Evolutionary conservation across 2,329 filamentous ascomycete genomes (phyloP), one percentile per base, ranked within the genome.

Genomic region (Incumbomyces delicatus): DNA sequence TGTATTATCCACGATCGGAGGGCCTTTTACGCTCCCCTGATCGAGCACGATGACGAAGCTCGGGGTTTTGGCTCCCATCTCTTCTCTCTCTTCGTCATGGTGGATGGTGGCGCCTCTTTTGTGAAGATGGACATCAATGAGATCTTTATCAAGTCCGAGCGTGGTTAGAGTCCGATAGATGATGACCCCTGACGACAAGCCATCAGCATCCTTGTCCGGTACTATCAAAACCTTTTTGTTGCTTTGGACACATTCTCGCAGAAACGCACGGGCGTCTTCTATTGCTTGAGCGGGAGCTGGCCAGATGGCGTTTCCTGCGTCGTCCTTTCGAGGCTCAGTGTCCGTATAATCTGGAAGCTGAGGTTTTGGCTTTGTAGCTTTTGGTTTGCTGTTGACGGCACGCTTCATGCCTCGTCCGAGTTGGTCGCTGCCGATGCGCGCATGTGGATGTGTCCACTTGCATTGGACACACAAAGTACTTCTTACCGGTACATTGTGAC

Each of bases 201-300:
- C 81, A 60, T 85, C 81, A 2, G 79, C 79, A 54, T 84, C 80
- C 57, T 83, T 84, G 58, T 85, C 81, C 0, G 81, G 81, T 0
- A 83, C 70, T 12, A 85, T 77, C 14, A 84, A 61, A 1, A 74
- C 76, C 31, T 64, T 67, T 47, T 76, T 69, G 8, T 70, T 62
- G 10, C 74, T 63, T 13, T 64, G 56, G 14, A 71, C 77, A 60
- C 79, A 81, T 60, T 79, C 70, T 38, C 59, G 63, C 42, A 84
- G 77, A 41, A 82, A 77, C 1, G 61, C 55, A 42, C 76, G 67
- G 2, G 80, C 80, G 6, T 62, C 61, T 8, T 74, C 63, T 31
- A 84, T 76, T 45, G 81, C 74, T 10, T 61, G 60, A 42, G 60
- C 61, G 1, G 78, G 74, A 1, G 80, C 80, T 2, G 81, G 81